phyloP scores from a whole-genome alignment of 1,139 yeast genomes.

The Taphrina pruni region DNA sequence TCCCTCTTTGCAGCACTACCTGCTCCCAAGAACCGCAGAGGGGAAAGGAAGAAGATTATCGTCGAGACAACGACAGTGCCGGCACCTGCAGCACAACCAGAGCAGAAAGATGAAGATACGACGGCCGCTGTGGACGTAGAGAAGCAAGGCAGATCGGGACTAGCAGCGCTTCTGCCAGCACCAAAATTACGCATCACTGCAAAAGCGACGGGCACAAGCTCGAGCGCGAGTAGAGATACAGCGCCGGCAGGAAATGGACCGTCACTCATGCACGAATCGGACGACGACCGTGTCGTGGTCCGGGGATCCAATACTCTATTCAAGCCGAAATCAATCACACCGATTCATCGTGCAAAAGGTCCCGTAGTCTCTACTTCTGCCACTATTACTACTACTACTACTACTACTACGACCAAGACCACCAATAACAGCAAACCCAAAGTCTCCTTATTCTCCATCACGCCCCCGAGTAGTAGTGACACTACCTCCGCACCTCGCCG shows the following conservation, averaged over 20 bases:
- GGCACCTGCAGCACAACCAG: neutral
- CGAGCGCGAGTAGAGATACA: neutral
- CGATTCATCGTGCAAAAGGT: neutral
- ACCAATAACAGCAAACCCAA: neutral
- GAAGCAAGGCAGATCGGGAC: neutral
- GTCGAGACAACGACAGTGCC: neutral
- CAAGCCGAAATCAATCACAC: conserved; percentile 14
- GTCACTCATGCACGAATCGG: conserved; percentile 10
- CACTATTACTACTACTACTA: neutral
- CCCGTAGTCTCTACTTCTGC: no score
- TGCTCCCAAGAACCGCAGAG: conserved; percentile 16
- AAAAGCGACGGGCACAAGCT: neutral
- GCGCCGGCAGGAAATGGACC: conserved; percentile 5
- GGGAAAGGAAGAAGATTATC: conserved; percentile 15
- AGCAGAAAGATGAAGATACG: neutral
- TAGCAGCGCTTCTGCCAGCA: conserved; percentile 22
- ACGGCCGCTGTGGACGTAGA: neutral
- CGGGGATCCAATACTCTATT: conserved; percentile 4
- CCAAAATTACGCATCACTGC: conserved; percentile 5
- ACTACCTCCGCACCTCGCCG: neutral
- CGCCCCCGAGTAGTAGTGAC: neutral
- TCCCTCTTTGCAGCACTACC: conserved; percentile 26
- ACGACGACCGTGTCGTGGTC: conserved; percentile 14
- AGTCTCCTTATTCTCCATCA: conserved; percentile 22
- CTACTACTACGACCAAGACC: no score